Conservation (phyloP, 208 protist genomes). For the Zelonia costaricensis region DNA sequence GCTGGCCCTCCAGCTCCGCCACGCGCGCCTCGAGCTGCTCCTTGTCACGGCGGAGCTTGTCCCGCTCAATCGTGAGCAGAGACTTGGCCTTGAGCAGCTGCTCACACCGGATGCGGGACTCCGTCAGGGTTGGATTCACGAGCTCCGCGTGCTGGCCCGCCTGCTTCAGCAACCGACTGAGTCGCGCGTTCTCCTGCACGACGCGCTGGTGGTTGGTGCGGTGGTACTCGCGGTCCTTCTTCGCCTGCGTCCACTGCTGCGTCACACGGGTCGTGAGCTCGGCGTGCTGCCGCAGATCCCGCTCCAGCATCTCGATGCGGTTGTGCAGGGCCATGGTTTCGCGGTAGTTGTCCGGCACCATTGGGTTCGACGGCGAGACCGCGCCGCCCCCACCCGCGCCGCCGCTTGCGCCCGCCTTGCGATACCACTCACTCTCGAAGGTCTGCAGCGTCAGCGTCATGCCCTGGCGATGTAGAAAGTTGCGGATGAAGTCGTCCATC, state of each 20-base stretch:
- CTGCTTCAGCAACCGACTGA: conserved; percentile 73
- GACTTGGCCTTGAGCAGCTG: conserved; percentile 80
- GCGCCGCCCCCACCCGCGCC: conserved; percentile 28
- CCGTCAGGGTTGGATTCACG: conserved; percentile 79
- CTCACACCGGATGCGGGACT: conserved; percentile 84
- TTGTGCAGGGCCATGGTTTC: conserved; percentile 82
- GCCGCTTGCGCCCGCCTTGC: not conserved
- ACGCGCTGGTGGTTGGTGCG: conserved; percentile 85
- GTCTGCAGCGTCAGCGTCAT: conserved; percentile 79
- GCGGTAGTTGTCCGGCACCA: conserved; percentile 88
- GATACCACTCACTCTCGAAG: conserved; percentile 92
- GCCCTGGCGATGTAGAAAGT: conserved; percentile 87
- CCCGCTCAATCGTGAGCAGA: conserved; percentile 78
- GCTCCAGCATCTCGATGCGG: conserved; percentile 73
- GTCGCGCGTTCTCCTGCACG: conserved; percentile 85
- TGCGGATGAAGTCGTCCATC: conserved; percentile 92
- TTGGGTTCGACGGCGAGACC: conserved; percentile 47
- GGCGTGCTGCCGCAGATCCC: conserved; percentile 79
- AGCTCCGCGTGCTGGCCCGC: conserved; percentile 71
- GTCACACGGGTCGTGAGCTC: conserved; percentile 77
- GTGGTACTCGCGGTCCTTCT: conserved; percentile 92
- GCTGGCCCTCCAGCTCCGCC: conserved; percentile 45
- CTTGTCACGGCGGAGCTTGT: conserved; percentile 68
- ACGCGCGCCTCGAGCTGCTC: conserved; percentile 68
- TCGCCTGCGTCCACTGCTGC: conserved; percentile 75